phyloP scores from a whole-genome alignment of 2,329 filamentous ascomycete species.

The Monosporascus cannonballus region DNA sequence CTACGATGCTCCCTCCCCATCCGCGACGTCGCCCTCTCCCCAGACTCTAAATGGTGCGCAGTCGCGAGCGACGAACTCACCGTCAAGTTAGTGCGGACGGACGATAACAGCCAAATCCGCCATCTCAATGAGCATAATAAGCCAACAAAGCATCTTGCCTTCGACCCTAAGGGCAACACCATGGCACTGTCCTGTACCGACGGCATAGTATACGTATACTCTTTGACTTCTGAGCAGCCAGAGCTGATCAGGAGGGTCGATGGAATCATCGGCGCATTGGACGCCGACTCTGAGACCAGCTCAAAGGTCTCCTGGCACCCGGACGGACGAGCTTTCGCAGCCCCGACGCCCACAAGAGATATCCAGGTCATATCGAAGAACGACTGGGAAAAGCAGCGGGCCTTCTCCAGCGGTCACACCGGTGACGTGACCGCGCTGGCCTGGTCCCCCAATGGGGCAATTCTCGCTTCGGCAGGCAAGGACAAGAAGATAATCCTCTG shows the following conservation, averaged over 20 bases:
- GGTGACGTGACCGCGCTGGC: slow-evolving; percentile 79
- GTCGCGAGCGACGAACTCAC: slow-evolving; percentile 95
- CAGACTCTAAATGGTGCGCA: slow-evolving; percentile 80
- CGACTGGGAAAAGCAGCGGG: slow-evolving; percentile 82
- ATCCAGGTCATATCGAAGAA: slow-evolving; percentile 81
- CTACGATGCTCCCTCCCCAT: slow-evolving; percentile 80
- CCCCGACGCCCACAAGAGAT: slow-evolving; percentile 74
- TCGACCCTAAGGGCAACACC: slow-evolving; percentile 72
- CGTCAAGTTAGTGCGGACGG: slow-evolving; percentile 80
- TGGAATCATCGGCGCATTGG: slow-evolving; percentile 73
- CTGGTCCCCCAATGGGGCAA: slow-evolving; percentile 92
- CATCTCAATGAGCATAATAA: slow-evolving; percentile 78
- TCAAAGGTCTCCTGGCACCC: slow-evolving; percentile 85
- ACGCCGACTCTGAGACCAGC: slow-evolving; percentile 70
- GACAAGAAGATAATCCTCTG: slow-evolving; percentile 72
- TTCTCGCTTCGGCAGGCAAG: slow-evolving; percentile 67
- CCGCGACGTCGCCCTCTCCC: slow-evolving; percentile 76
- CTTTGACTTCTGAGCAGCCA: slow-evolving; percentile 69
- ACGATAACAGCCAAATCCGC: slow-evolving; percentile 70
- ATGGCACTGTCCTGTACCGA: slow-evolving; percentile 82
- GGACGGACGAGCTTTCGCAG: slow-evolving; percentile 84
- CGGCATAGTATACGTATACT: slow-evolving; percentile 86
- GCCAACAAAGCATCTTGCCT: slow-evolving; percentile 86
- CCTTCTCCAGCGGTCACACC: slow-evolving; percentile 73
- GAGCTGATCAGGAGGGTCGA: slow-evolving; percentile 79